phyloP scores from a whole-genome alignment of 106 monocot genomes.

The Allium sativum region DNA sequence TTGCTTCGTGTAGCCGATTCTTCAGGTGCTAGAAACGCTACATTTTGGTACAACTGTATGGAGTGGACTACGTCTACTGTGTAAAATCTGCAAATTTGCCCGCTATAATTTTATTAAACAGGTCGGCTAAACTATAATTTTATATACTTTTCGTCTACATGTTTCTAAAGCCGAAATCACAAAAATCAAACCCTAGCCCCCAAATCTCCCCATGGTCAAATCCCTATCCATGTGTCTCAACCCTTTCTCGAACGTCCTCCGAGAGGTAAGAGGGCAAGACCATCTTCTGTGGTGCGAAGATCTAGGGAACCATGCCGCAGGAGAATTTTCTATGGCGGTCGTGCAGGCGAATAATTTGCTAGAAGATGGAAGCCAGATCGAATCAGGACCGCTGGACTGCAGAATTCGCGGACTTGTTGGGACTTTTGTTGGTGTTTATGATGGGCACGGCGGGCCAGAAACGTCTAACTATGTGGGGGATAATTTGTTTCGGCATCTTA shows the following conservation, averaged over 20 bases:
- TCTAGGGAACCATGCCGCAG: conserved; percentile 33
- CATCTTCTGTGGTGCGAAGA: conserved; percentile 56
- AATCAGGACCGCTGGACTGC: conserved; percentile 36
- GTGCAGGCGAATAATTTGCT: conserved; percentile 55
- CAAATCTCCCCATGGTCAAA: conserved; percentile 10
- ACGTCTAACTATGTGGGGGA: conserved; percentile 9
- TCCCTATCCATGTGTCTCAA: conserved; percentile 30
- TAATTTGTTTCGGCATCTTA: conserved; percentile 11
- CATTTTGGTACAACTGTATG: too few relatives aligned
- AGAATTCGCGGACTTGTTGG: neutral
- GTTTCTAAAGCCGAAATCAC: too few relatives aligned
- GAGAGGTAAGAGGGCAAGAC: conserved; percentile 14
- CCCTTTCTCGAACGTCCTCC: conserved; percentile 2
- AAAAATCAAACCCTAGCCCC: neutral
- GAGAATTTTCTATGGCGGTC: conserved; percentile 82
- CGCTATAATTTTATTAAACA: too few relatives aligned
- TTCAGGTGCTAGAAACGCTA: too few relatives aligned
- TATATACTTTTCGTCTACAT: too few relatives aligned
- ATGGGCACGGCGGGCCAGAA: conserved; percentile 18
- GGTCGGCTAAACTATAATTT: too few relatives aligned
- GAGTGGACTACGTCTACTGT: too few relatives aligned
- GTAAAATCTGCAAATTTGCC: too few relatives aligned
- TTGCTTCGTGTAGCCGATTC: too few relatives aligned
- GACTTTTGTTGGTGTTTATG: conserved; percentile 17
- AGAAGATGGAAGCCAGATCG: conserved; percentile 71